Evolutionary conservation across 2,329 filamentous ascomycete genomes (phyloP).

Genomic region (Lasiodiplodia hormozganensis): DNA sequence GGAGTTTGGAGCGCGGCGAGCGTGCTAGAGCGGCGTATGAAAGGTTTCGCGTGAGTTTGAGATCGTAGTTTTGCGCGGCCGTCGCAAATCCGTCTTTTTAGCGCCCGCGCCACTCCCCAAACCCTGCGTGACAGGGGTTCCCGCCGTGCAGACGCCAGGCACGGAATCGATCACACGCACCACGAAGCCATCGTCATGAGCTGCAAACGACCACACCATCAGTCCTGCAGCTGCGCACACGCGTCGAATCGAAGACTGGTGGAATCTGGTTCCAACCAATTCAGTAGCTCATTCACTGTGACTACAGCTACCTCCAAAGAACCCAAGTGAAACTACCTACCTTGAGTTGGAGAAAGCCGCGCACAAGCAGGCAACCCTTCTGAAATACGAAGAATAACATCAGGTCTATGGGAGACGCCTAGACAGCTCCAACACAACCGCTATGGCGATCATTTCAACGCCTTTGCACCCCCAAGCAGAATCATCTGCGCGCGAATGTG

Average conservation of each 20-base stretch:
- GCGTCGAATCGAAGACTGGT: neutral
- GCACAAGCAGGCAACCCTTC: too few relatives aligned
- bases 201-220: constrained; percentile 11
- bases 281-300: neutral
- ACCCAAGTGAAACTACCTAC: neutral
- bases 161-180: constrained; percentile 26
- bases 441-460: too few relatives aligned
- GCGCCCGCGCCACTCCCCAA: constrained; percentile 22
- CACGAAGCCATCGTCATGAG: constrained; percentile 20
- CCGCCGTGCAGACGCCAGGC: constrained; percentile 21
- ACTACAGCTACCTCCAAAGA: constrained; percentile 16
- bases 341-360: too few relatives aligned
- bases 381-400: too few relatives aligned
- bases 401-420: too few relatives aligned
- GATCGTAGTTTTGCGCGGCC: constrained; percentile 21
- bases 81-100: constrained; percentile 28
- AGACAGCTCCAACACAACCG: too few relatives aligned
- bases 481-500: neutral
- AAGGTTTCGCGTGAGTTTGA: constrained; percentile 27
- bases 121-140: constrained; percentile 22
- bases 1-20: constrained; percentile 1
- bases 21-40: constrained; percentile 3
- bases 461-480: neutral
- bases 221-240: constrained; percentile 6
- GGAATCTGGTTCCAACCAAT: neutral